Conservation (phyloP, 768 basidiomycete genomes). For the Chalciporus piperatus region DNA sequence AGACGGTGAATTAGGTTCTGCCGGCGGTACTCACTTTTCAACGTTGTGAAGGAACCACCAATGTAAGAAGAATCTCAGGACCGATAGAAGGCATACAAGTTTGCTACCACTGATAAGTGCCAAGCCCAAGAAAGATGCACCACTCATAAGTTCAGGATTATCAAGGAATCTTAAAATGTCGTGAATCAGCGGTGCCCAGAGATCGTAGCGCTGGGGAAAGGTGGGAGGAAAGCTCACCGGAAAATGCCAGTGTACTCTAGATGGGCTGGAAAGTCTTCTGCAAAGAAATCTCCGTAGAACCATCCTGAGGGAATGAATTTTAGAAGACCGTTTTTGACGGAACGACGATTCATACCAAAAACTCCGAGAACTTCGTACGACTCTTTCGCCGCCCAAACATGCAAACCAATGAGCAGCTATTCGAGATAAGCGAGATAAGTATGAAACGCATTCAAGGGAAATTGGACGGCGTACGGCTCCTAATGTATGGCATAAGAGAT, state of each 20-base stretch:
- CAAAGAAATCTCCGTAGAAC: conserved; percentile 98
- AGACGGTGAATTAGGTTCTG: neutral
- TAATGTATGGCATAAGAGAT: conserved; percentile 83
- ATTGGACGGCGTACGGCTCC: conserved; percentile 61
- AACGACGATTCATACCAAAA: conserved; percentile 58
- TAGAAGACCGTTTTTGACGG: neutral
- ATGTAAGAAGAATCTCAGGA: conserved; percentile 82
- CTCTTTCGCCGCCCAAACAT: conserved; percentile 88
- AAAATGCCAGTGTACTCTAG: conserved; percentile 97
- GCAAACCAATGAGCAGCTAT: conserved; percentile 80
- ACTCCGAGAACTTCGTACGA: conserved; percentile 91
- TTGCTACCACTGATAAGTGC: conserved; percentile 90
- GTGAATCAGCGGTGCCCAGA: neutral
- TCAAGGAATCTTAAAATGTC: conserved; percentile 67
- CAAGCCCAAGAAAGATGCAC: conserved; percentile 92
- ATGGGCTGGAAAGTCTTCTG: conserved; percentile 87
- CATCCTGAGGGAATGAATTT: conserved; percentile 56
- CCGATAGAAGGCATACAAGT: conserved; percentile 81
- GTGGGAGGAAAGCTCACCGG: conserved; percentile 47
- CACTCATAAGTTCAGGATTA: conserved; percentile 95
- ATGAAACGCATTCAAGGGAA: neutral
- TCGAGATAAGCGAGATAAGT: conserved; percentile 2
- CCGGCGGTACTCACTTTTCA: conserved; percentile 67
- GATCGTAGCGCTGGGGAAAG: neutral
- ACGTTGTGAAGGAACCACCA: conserved; percentile 96